Base-by-base conservation (phyloP, 495 filamentous ascomycete genomes). In the Aspergillus olivimuriae region DNA sequence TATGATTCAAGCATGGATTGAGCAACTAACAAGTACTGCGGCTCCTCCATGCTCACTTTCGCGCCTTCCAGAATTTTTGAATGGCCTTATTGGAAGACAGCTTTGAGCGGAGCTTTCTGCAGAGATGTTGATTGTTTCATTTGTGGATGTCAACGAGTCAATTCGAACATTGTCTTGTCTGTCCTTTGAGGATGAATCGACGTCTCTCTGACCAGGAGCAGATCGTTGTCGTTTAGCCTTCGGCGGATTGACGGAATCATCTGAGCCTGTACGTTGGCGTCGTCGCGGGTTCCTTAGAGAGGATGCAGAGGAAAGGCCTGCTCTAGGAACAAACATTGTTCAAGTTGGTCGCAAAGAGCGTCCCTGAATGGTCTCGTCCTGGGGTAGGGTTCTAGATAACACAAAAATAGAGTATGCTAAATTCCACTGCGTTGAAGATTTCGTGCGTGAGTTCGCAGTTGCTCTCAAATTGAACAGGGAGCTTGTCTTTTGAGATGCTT, bases 191-290 rank as follows among this genome's bases (percentile, higher is more conserved):
- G 56, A 57, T 31, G 60, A 44, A 26, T 68, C 65, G 41, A 73
- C 67, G 11, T 74, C 75, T 31, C 77, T 69, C 38, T 81, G 72
- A 28, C 68, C 73, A 40, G 86, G 61, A 12, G 73, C 74, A 17
- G 82, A 77, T 45, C 84, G 72, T 49, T 83, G 82, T 53, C 84
- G 74, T 68, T 90, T 90, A 14, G 84, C 75, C 56, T 78, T 85
- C 47, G 82, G 80, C 44, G 76, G 74, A 20, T 78, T 72, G 17
- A 76, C 73, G 33, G 74, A 74, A 43, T 87, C 84, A 49, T 80
- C 73, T 49, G 77, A 83, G 36, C 71, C 61, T 28, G 80, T 81
- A 43, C 86, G 78, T 57, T 78, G 81, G 40, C 82, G 81, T 46
- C 86, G 69, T 44, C 84, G 76, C 55, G 81, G 74, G 51, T 74